Base-by-base conservation (phyloP, 257 asterid genomes). In the Linderniella brevidens region DNA sequence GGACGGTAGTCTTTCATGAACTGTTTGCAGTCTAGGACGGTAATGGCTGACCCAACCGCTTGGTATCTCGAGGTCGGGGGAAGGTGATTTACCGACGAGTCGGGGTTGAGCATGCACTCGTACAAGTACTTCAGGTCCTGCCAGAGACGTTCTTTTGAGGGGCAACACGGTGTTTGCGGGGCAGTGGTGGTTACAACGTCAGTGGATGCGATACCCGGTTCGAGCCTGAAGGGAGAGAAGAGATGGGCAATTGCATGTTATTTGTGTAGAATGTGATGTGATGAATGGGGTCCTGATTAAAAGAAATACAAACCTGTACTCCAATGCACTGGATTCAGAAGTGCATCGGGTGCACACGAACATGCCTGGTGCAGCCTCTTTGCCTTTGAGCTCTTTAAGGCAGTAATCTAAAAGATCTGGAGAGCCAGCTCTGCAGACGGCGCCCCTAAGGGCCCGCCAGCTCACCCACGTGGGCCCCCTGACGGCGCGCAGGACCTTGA, bases 381-480 rank as follows among this genome's bases (percentile, higher is more conserved):
- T 84, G 15, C 98, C 96, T 49, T 76, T 69, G 1, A 88, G 80
- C 61, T 68, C 94, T 63, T 80, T 80, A 19, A 88, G 87, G 77
- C 95, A 84, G 72, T 74, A 84, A 63, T 84, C 94, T 59, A 88
- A 62, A 57, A 88, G 94, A 72, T 88, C 94, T 0, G 94, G 92
- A 25, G 85, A 37, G 3, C 94, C 98, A 19, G 58, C 71, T 68
- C 68, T 72, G 69, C 85, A 88, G 49, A 88, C 95, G 36, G 98
- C 95, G 46, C 95, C 98, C 63, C 76, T 78, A 46, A 88, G 84
- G 48, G 95, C 80, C 45, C 98, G 90, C 92, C 85, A 80, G 53
- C 92, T 75, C 54, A 88, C 95, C 98, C 98, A 88, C 62, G 79
- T 74, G 67, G 95, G 63, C 35, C 90, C 90, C 41, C 82, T 72